Base-by-base conservation (phyloP, 2,329 filamentous ascomycete genomes). In the Exophiala mesophila region DNA sequence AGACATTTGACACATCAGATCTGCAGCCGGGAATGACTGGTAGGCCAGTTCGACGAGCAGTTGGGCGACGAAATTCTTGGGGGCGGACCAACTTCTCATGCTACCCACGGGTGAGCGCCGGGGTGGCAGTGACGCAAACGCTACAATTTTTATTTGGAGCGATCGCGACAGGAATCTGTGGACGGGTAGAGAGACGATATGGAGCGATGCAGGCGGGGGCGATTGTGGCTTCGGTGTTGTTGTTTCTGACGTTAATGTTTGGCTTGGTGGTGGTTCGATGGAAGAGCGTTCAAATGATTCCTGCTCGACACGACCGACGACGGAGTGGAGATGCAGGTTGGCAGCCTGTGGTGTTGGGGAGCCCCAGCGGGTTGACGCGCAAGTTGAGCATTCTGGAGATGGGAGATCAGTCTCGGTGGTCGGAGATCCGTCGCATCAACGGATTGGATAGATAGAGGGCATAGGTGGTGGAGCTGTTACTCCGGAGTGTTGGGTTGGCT, bases 1-100 rank as follows among this genome's bases (percentile, higher is more conserved):
- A 88, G 58, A 82, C 80, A 0, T 89, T 83, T 60, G 85, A 89
- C 59, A 85, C 80, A n/a, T 86, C 82, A 29, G 85, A 89, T 60
- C 69, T 89, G 3, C 83, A 85, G 53, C 79, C 82, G 2, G 81
- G 82, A 8, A 82, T 83, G 69, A 83, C 74, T 5, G 76, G 76
- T 20, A 69, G 70, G 12, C 70, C 70, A n/a, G 57, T 70, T 54
- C 41, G 57, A 4, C 43, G 23, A 19, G 45, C 52, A 5, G 64
- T 74, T 58, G 63, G 67, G 3, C 62, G 65, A 10, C 61, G 63
- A 16, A 63, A 66, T 20, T 59, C 64, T 13, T 59, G 67, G 23
- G 70, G 75, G 34, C 64, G 76, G 24, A 87, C 78, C 8, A 86
- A 85, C 57, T 88, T 86, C 65, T 85, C 83, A 0, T 82, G 79